These are phyloP conservation scores for Haberlea rhodopensis DNA, from an alignment of 257 asterid species.

Conservation along the genomic window DNA sequence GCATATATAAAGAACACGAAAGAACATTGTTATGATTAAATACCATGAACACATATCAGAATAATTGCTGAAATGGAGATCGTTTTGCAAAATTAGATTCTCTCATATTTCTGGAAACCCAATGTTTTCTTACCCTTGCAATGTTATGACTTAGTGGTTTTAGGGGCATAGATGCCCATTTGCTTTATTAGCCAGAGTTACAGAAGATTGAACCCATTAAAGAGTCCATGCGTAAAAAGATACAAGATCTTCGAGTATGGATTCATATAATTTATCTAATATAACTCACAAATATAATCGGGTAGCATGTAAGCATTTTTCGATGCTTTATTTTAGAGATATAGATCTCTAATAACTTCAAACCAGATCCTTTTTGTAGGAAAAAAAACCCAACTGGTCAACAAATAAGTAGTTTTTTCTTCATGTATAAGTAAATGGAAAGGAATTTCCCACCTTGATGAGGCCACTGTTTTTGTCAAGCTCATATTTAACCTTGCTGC, in stretches of 20 bases:
- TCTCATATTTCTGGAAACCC: background rate
- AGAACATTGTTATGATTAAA: background rate
- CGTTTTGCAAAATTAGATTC: background rate
- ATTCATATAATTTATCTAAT: background rate
- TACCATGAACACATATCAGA: background rate
- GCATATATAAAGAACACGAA: background rate
- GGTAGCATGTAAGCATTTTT: background rate
- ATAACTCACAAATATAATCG: background rate
- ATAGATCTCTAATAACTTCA: background rate
- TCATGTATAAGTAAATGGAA: constrained; percentile 1
- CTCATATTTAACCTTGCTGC: constrained; percentile 92
- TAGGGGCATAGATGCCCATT: background rate
- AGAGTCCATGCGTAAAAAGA: background rate
- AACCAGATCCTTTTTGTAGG: background rate
- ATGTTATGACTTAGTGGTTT: background rate
- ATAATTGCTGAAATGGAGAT: background rate
- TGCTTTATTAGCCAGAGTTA: background rate
- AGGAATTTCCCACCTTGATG: constrained; percentile 53
- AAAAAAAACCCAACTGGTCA: background rate
- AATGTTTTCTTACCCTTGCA: background rate
- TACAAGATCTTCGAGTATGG: background rate
- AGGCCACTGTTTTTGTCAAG: constrained; percentile 91
- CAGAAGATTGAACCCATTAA: background rate
- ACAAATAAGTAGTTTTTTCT: background rate
- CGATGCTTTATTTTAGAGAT: too few relatives aligned